These are phyloP conservation scores for Talaromyces verruculosus DNA, from an alignment of 2,329 filamentous ascomycete genomes.

Conservation along the genomic window DNA sequence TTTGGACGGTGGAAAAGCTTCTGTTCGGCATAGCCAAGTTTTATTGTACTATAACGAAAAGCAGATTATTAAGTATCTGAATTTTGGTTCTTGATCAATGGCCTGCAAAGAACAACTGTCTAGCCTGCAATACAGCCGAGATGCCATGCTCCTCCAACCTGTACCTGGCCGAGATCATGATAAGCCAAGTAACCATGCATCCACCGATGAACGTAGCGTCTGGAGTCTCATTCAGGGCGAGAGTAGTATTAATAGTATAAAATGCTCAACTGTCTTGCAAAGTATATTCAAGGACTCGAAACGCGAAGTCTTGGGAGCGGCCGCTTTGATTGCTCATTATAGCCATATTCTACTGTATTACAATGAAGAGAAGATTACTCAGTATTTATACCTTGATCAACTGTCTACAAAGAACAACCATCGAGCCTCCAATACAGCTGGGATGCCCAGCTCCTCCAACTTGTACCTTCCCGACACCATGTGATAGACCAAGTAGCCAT, in stretches of 20 bases:
- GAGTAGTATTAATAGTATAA: slow-evolving; percentile 1
- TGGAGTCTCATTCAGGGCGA: not conserved
- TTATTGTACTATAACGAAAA: too few species aligned
- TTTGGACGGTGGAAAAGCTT: too few species aligned
- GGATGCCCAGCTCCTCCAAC: slow-evolving; percentile 11
- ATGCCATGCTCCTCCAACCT: slow-evolving; percentile 13
- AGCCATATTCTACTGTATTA: too few species aligned
- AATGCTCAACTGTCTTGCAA: not conserved
- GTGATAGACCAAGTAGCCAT: slow-evolving; percentile 11
- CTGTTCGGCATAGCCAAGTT: too few species aligned
- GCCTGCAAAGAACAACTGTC: not conserved
- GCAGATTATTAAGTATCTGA: too few species aligned
- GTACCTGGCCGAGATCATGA: slow-evolving; percentile 14
- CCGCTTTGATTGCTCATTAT: not conserved
- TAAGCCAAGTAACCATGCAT: slow-evolving; percentile 9
- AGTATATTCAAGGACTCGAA: slow-evolving; percentile 4
- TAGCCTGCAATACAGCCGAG: not conserved
- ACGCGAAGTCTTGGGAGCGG: not conserved
- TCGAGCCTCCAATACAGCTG: slow-evolving; percentile 1
- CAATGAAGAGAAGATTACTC: not conserved
- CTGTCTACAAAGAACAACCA: not conserved
- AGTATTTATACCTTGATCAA: not conserved
- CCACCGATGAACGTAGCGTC: not conserved
- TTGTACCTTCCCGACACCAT: slow-evolving; percentile 12
- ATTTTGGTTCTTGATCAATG: too few species aligned